phyloP scores from a whole-genome alignment of 331 rosid genomes.

The Quercus lobata region DNA sequence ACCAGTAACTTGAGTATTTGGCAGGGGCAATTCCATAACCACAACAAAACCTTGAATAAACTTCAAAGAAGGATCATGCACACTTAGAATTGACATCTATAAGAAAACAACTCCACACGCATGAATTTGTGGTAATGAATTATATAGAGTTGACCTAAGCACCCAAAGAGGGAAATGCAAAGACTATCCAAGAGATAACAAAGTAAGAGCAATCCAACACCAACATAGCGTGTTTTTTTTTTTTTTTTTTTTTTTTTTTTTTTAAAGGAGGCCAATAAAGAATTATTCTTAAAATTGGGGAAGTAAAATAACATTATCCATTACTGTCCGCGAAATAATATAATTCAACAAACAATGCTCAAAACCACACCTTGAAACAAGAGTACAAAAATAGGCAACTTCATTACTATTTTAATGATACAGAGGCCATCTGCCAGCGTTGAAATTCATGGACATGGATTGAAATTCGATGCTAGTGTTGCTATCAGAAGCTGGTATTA shows the following conservation, averaged over 20 bases:
- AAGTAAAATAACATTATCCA: slow-evolving; percentile 7
- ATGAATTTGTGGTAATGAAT: not conserved
- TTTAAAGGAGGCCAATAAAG: not conserved
- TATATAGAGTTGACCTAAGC: not conserved
- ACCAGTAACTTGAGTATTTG: too few relatives aligned
- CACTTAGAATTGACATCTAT: not conserved
- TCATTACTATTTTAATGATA: slow-evolving; percentile 2
- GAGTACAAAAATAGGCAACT: not conserved
- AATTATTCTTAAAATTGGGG: not conserved
- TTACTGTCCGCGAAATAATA: not conserved
- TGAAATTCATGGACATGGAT: slow-evolving; percentile 14
- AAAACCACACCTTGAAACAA: not conserved
- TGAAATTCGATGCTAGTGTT: slow-evolving; percentile 20
- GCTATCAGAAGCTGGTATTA: slow-evolving; percentile 32
- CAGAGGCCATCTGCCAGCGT: slow-evolving; percentile 10
- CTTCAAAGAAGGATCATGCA: not conserved
- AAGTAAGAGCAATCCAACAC: not conserved
- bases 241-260: too few relatives aligned
- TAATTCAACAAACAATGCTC: not conserved
- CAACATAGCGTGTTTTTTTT: not conserved
- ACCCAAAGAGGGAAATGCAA: not conserved
- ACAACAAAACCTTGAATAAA: not conserved
- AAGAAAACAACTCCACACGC: not conserved
- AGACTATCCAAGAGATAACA: not conserved
- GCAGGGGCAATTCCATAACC: not conserved